Evolutionary conservation across 352 stramenopile species (phyloP).

Genomic region (Paralagenidium karlingii): DNA sequence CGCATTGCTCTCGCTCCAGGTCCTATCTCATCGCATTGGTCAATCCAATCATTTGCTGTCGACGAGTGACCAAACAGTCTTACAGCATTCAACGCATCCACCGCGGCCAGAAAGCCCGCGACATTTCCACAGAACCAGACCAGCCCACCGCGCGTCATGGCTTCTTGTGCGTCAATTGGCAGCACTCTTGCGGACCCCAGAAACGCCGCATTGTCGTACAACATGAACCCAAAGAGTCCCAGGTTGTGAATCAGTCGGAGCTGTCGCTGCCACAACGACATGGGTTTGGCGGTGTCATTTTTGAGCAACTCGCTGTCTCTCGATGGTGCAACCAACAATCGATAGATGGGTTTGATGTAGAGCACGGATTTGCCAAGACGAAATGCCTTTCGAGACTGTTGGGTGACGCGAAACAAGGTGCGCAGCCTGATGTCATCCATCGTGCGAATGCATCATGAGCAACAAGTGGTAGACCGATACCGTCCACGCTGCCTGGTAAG

Average conservation of each 20-base stretch:
- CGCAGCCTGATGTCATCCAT: slow-evolving; percentile 14
- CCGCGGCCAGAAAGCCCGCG: slow-evolving; percentile 55
- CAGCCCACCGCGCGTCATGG: slow-evolving; percentile 47
- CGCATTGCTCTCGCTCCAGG: slow-evolving; percentile 69
- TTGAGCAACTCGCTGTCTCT: slow-evolving; percentile 1
- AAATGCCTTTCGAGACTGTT: slow-evolving; percentile 76
- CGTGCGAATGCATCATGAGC: background rate
- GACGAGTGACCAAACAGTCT: too few species aligned
- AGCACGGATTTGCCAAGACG: slow-evolving; percentile 65
- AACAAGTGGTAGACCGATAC: background rate
- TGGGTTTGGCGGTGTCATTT: too few species aligned
- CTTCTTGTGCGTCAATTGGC: slow-evolving; percentile 44
- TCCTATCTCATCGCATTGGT: slow-evolving; percentile 12
- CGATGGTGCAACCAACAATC: slow-evolving; percentile 1
- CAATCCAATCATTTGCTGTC: too few species aligned
- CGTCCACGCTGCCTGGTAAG: background rate
- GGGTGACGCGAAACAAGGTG: slow-evolving; percentile 69
- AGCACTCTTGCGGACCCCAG: slow-evolving; percentile 66
- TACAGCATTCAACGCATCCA: slow-evolving; percentile 56
- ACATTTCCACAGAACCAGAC: slow-evolving; percentile 80
- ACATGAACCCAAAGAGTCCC: slow-evolving; percentile 75
- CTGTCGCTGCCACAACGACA: slow-evolving; percentile 30
- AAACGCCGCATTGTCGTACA: slow-evolving; percentile 83
- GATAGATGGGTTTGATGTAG: slow-evolving; percentile 38
- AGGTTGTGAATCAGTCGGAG: slow-evolving; percentile 70